Evolutionary conservation across 2,329 filamentous ascomycete species (phyloP).

Genomic region (Helotiales sp.): DNA sequence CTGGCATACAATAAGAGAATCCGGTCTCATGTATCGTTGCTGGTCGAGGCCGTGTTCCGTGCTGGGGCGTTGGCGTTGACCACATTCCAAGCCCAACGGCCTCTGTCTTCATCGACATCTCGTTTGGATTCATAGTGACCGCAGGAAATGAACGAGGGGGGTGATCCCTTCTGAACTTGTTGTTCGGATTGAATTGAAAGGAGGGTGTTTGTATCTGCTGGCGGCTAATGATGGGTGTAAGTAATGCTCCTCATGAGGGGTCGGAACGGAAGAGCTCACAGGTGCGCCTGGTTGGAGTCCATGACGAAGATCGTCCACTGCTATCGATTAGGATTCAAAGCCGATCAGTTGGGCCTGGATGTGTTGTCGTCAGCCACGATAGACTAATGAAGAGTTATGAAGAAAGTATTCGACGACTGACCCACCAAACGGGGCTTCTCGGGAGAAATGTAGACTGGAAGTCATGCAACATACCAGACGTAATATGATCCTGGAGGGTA

Average conservation of each 20-base stretch:
- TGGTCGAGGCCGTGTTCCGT: slow-evolving; percentile 56
- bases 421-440: slow-evolving; percentile 34
- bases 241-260: slow-evolving; percentile 41
- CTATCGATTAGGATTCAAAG: slow-evolving; percentile 32
- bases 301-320: slow-evolving; percentile 48
- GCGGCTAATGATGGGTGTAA: slow-evolving; percentile 50
- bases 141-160: slow-evolving; percentile 51
- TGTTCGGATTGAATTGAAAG: slow-evolving; percentile 56
- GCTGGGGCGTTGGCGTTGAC: slow-evolving; percentile 58
- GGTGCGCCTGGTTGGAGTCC: slow-evolving; percentile 56
- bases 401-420: slow-evolving; percentile 31
- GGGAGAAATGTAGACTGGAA: slow-evolving; percentile 27
- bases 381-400: slow-evolving; percentile 32
- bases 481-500: slow-evolving; percentile 42
- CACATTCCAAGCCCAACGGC: slow-evolving; percentile 55
- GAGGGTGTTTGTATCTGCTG: slow-evolving; percentile 56
- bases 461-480: slow-evolving; percentile 40
- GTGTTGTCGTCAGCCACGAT: slow-evolving; percentile 43
- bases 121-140: slow-evolving; percentile 57
- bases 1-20: slow-evolving; percentile 62
- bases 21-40: slow-evolving; percentile 63
- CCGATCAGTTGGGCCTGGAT: slow-evolving; percentile 32
- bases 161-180: slow-evolving; percentile 53
- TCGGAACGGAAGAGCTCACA: slow-evolving; percentile 51
- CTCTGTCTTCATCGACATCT: slow-evolving; percentile 55